phyloP scores from a whole-genome alignment of 495 filamentous ascomycete species.

The Daldinia childiae region DNA sequence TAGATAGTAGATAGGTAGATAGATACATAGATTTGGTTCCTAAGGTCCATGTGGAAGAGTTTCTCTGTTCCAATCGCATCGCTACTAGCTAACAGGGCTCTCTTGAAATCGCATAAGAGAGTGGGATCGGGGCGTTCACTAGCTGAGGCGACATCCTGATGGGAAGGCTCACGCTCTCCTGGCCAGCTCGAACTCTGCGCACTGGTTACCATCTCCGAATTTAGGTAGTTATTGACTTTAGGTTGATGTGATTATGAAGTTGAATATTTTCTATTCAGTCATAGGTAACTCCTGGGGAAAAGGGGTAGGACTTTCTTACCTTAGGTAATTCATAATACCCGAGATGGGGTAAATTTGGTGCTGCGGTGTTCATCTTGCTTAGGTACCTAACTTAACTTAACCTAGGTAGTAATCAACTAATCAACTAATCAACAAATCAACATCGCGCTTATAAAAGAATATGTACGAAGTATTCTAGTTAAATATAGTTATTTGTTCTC shows the following conservation, averaged over 20 bases:
- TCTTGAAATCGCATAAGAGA: background rate
- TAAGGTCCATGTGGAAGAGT: background rate
- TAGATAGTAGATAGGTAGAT: background rate
- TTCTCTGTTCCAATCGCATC: background rate
- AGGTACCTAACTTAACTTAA: too few species aligned
- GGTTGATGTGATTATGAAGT: background rate
- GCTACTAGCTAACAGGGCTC: background rate
- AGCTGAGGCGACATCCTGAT: background rate
- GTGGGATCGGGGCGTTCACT: background rate
- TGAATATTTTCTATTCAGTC: background rate
- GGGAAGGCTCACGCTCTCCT: background rate
- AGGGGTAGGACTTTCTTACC: background rate
- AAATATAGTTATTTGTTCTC: too few species aligned
- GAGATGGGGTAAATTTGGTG: background rate
- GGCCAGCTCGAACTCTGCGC: background rate
- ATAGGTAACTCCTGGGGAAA: background rate
- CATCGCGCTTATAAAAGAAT: too few species aligned
- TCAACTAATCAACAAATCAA: too few species aligned
- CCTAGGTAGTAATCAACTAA: too few species aligned
- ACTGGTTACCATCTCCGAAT: background rate
- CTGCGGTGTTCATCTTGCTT: too few species aligned
- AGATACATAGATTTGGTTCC: background rate
- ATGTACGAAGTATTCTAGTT: too few species aligned
- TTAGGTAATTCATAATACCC: background rate
- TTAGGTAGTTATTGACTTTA: background rate